phyloP scores from a whole-genome alignment of 1,139 yeast species.

The Suhomyces panamericanus region DNA sequence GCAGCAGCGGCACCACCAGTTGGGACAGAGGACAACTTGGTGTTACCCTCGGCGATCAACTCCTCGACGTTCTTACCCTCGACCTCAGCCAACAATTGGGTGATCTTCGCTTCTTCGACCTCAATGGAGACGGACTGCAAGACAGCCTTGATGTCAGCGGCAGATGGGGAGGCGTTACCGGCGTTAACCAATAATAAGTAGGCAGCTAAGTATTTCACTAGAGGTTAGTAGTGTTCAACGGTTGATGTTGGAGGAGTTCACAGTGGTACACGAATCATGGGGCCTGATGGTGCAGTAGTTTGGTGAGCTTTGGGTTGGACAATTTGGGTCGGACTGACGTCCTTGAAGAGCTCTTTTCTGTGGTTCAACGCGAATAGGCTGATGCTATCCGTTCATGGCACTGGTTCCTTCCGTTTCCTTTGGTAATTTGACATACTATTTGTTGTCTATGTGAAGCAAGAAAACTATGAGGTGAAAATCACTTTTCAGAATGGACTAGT shows the following conservation, averaged over 20 bases:
- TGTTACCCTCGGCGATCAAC: conserved; percentile 93
- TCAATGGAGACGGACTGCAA: conserved; percentile 94
- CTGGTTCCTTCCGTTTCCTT: neutral
- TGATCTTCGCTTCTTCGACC: conserved; percentile 87
- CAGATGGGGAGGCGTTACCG: conserved; percentile 80
- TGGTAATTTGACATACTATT: conserved; percentile 10
- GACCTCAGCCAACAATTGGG: conserved; percentile 82
- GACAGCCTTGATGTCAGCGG: conserved; percentile 85
- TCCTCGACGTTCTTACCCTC: conserved; percentile 93
- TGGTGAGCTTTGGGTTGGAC: neutral
- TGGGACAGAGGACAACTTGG: conserved; percentile 96
- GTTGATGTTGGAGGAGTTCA: neutral
- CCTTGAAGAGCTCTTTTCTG: neutral
- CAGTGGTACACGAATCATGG: no score
- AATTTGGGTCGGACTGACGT: neutral
- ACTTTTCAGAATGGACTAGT: conserved; percentile 8
- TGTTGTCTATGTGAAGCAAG: conserved; percentile 12
- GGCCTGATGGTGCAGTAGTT: neutral
- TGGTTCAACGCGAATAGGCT: neutral
- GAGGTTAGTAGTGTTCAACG: conserved; percentile 16
- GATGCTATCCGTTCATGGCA: neutral
- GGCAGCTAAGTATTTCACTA: conserved; percentile 68
- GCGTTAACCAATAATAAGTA: conserved; percentile 68
- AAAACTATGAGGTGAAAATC: conserved; percentile 11
- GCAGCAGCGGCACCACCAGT: conserved; percentile 94